A percentile compares a stretch with the other conserved stretches of the same genome.
These are phyloP conservation scores for Dinochytrium kinnereticum DNA, from an alignment of 371 early-diverging fungal genomes.

Conservation along the genomic window DNA sequence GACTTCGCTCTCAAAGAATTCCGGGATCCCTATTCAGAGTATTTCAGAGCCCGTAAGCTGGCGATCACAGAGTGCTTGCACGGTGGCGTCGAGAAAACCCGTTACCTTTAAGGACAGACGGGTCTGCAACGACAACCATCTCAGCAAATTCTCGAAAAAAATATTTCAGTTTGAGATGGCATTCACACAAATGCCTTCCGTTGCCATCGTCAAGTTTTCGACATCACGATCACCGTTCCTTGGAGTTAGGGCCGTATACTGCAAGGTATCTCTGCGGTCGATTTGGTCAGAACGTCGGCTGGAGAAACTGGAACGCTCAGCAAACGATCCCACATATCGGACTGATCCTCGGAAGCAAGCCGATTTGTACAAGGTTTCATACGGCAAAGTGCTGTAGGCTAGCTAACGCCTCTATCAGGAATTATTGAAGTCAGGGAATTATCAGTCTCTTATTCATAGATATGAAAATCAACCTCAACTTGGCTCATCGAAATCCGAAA, in stretches of 20 bases:
- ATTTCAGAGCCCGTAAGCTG: no score
- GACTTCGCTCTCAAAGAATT: slow-evolving; percentile 90
- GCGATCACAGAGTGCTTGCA: no score
- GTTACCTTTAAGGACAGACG: slow-evolving; percentile 41
- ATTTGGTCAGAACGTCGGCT: slow-evolving; percentile 46
- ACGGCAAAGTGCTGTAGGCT: neutral
- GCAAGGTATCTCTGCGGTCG: neutral
- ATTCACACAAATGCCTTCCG: no score
- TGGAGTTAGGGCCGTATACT: neutral
- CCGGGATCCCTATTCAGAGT: slow-evolving; percentile 60
- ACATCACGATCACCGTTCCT: no score
- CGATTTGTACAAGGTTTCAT: slow-evolving; percentile 68
- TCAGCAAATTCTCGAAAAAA: neutral
- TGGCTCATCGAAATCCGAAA: slow-evolving; percentile 9
- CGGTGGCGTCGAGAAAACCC: neutral
- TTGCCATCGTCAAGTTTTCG: no score
- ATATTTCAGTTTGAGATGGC: no score
- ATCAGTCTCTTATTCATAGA: slow-evolving; percentile 39
- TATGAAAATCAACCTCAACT: slow-evolving; percentile 56
- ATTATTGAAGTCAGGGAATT: slow-evolving; percentile 62
- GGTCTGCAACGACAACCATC: slow-evolving; percentile 47
- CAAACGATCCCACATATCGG: slow-evolving; percentile 62
- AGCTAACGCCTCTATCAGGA: slow-evolving; percentile 53
- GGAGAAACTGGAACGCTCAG: slow-evolving; percentile 70
- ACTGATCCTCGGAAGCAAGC: slow-evolving; percentile 69